A percentile compares a stretch with the other conserved stretches of the same genome.
These are phyloP conservation scores for Candida caryicola DNA, from an alignment of 805 yeast species.

Conservation along the genomic window DNA sequence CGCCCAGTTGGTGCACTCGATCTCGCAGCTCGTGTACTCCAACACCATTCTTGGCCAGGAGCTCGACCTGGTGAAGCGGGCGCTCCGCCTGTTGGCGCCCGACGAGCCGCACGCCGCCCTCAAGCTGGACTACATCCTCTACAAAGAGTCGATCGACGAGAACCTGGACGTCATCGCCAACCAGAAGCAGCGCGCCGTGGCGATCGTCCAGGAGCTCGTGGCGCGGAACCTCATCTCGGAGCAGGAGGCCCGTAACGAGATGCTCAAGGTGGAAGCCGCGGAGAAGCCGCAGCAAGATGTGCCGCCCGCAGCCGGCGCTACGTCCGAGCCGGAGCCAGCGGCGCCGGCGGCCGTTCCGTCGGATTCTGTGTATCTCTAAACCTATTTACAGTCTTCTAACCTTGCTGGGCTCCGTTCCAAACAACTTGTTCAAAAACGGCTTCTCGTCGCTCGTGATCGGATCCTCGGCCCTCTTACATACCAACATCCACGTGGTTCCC, in stretches of 20 bases:
- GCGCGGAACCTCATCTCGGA: neutral
- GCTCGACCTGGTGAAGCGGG: constrained; percentile 21
- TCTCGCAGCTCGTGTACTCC: constrained; percentile 49
- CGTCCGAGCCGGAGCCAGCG: too few relatives aligned
- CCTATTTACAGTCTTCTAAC: constrained; percentile 19
- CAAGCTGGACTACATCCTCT: constrained; percentile 48
- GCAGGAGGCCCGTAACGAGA: constrained; percentile 13
- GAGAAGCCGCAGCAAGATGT: too few relatives aligned
- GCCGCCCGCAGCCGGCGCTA: too few relatives aligned
- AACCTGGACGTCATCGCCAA: constrained; percentile 53
- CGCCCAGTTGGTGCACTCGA: constrained; percentile 28
- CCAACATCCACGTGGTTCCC: constrained; percentile 88
- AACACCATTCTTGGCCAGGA: constrained; percentile 47
- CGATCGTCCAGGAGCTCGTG: constrained; percentile 45
- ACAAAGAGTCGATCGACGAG: constrained; percentile 54
- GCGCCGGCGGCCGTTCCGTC: too few relatives aligned
- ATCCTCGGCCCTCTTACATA: constrained; percentile 74
- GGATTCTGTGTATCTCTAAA: neutral
- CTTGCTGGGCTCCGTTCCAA: constrained; percentile 33
- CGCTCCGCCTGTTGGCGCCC: constrained; percentile 13
- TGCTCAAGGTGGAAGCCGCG: too few relatives aligned
- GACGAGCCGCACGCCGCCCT: constrained; percentile 24
- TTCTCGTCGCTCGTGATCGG: constrained; percentile 43
- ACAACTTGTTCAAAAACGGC: constrained; percentile 40
- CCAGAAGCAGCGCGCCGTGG: constrained; percentile 45